Base-by-base conservation (phyloP, 176 grass and related monocot species). In the Zoysia japonica region DNA sequence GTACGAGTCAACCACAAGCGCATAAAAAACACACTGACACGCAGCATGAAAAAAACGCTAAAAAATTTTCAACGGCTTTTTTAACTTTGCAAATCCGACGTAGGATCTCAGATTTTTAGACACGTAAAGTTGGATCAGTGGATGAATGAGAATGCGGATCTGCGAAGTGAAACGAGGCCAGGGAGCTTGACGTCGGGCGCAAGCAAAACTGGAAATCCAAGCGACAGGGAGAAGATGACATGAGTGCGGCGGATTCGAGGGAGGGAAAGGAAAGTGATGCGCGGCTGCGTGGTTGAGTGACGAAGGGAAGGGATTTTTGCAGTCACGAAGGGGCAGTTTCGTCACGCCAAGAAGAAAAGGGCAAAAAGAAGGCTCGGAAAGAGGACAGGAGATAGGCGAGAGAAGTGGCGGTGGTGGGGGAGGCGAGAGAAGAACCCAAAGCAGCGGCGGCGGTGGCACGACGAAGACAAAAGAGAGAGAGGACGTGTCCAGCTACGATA, bases 391-490 rank as follows among this genome's bases (percentile, higher is more conserved):
- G 48, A 79, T 45, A 66, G 75, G 88, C 35, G 47, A 49, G 60
- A 78, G 60, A 65, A 37, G 17, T 55, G 35, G 63, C 52, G 81
- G 61, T 52, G 78, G 47, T 60, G 80, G 56, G 62, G 76, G 76
- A 71, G n/a, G 63, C 71, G 71, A 28, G 28, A 83, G 80, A 79
- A 83, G 80, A 88, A 83, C 68, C 80, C 80, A 83, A 83, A 74
- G 80, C 82, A n/a, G 51, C 12, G 8, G 47, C 60, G 43, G 79
- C 73, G 67, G 74, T 75, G 19, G 80, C 47, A 6, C 9, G 54
- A 59, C 28, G 28, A 28, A 28, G 28, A 28, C 28, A 0, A 28
- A 28, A 28, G 48, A 49, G 48, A 49, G 11, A 11, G 48, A 49
- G 48, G 8, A 49, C 9, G 4, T 0, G n/a, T n/a, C 50, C 0